A percentile compares a stretch with the other conserved stretches of the same genome.
phyloP scores from a whole-genome alignment of 352 stramenopile genomes.

The Phytophthora pinifolia region DNA sequence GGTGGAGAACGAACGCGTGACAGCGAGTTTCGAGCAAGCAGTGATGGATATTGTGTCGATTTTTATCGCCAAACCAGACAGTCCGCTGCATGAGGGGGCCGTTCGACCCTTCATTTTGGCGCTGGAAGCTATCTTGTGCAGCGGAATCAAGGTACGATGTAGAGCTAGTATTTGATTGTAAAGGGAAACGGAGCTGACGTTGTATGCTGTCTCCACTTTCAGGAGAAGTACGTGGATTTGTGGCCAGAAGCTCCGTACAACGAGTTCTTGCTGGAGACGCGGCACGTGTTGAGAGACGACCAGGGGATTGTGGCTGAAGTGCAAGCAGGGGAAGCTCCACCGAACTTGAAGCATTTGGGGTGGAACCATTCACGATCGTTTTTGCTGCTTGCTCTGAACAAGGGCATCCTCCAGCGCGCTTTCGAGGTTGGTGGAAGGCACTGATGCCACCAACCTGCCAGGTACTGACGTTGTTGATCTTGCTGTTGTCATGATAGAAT shows the following conservation, averaged over 20 bases:
- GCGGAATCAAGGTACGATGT: slow-evolving; percentile 59
- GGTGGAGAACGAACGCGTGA: slow-evolving; percentile 26
- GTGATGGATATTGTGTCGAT: slow-evolving; percentile 73
- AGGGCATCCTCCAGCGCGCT: slow-evolving; percentile 68
- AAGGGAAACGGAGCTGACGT: neutral
- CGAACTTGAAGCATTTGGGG: slow-evolving; percentile 51
- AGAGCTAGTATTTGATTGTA: neutral
- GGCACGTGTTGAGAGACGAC: slow-evolving; percentile 65
- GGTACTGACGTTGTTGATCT: neutral
- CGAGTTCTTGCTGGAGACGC: slow-evolving; percentile 64
- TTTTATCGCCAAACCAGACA: slow-evolving; percentile 70
- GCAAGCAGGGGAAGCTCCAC: slow-evolving; percentile 28
- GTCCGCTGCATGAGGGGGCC: slow-evolving; percentile 73
- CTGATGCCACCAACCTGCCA: neutral
- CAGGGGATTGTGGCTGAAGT: slow-evolving; percentile 61
- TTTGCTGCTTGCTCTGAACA: slow-evolving; percentile 70
- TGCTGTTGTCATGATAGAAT: slow-evolving; percentile 39
- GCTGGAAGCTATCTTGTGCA: slow-evolving; percentile 60
- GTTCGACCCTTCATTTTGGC: slow-evolving; percentile 57
- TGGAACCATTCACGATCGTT: slow-evolving; percentile 72
- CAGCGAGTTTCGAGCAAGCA: slow-evolving; percentile 24
- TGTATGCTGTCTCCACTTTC: slow-evolving; percentile 2
- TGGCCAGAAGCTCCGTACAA: slow-evolving; percentile 80
- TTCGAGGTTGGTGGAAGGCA: slow-evolving; percentile 46
- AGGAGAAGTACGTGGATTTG: slow-evolving; percentile 42